A percentile compares a stretch with the other conserved stretches of the same genome.
These are phyloP conservation scores for Kwoniella shivajii DNA, from an alignment of 1,284 basidiomycete genomes.

Conservation along the genomic window DNA sequence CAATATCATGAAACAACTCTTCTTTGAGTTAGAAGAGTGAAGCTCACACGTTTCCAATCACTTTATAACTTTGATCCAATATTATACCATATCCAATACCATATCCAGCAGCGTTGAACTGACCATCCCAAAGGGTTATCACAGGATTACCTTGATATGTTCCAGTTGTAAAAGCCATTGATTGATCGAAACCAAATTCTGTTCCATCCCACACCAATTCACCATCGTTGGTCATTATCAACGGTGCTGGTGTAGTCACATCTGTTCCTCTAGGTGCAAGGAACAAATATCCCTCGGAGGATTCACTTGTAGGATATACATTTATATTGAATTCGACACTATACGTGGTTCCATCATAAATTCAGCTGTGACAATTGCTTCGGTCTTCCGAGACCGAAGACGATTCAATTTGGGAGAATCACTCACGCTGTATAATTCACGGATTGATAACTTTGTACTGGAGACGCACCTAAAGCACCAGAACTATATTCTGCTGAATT, in stretches of 20 bases:
- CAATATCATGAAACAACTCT: conserved; percentile 9
- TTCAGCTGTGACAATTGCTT: background rate
- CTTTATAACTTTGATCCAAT: conserved; percentile 32
- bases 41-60: conserved; percentile 34
- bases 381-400: too few species aligned
- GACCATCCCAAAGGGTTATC: conserved; percentile 37
- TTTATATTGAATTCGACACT: conserved; percentile 30
- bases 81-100: conserved; percentile 30
- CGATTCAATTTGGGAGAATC: too few species aligned
- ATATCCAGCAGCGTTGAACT: conserved; percentile 30
- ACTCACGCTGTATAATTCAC: conserved; percentile 26
- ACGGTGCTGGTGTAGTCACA: conserved; percentile 18
- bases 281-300: conserved; percentile 24
- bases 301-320: conserved; percentile 15
- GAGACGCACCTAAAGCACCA: conserved; percentile 25
- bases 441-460: conserved; percentile 29
- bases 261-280: conserved; percentile 36
- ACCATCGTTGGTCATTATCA: conserved; percentile 35
- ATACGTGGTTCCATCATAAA: background rate
- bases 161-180: conserved; percentile 29
- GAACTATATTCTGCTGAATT: conserved; percentile 17
- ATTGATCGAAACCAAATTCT: conserved; percentile 33
- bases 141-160: conserved; percentile 30
- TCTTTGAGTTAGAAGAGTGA: background rate
- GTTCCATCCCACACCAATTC: conserved; percentile 39